Base-by-base conservation (phyloP, 1,139 yeast genomes). In the Saccharomyces hybrid region DNA sequence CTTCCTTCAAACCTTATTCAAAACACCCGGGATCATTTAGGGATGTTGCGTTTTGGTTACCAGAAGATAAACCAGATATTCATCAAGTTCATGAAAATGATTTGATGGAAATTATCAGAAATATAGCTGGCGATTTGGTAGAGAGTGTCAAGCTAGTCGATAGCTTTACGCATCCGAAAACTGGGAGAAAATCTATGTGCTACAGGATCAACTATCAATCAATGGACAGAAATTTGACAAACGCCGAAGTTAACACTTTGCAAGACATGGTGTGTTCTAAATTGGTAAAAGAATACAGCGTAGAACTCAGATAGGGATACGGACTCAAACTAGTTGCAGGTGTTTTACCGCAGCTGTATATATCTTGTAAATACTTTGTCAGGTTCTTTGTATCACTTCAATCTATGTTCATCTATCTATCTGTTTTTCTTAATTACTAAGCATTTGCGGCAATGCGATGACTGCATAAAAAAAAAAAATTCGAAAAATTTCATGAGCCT, bases 31-130 rank as follows among this genome's bases (percentile, higher is more conserved):
- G 95, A 1, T 82, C 95, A 23, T 75, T 76, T 41, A 79, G 98
- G 69, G 99, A 93, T 67, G 82, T 91, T 32, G 88, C 97, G 6
- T 93, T 93, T 71, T 93, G 98, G 98, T 74, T 89, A 34, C 84
- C 89, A 5, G 52, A 53, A 16, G 66, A 69, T 2, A 63, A 67
- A 9, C 60, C 66, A 8, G 62, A 65, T 26, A 63, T 65, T 3
- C 68, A 66, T 2, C 63, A 63, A 16, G 72, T 90, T 47, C 97
- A 91, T 64, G 87, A 82, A 58, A 93, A 95, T 67, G 99, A 95
- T 67, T 78, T 93, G 38, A 93, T 90, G 96, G 99, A 93, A 70
- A 79, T 88, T 53, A 95, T 93, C 25, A 81, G 99, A 66, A 78
- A 80, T 53, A 79, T 80, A 54, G 96, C 95, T 6, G 95, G 95